These are phyloP conservation scores for Haematococcus lacustris DNA, from an alignment of 139 green algal species.

Conservation along the genomic window DNA sequence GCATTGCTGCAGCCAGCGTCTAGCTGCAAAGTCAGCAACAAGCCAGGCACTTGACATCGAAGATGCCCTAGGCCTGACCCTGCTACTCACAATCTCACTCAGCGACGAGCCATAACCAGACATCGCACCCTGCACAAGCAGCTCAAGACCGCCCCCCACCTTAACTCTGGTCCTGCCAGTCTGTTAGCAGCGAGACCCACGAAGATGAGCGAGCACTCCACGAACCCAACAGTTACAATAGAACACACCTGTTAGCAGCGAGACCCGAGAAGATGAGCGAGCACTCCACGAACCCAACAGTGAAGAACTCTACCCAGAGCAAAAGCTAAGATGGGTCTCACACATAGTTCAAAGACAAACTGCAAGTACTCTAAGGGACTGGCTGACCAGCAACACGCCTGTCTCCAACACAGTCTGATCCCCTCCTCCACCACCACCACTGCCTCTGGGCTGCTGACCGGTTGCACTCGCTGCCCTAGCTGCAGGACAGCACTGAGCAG, in stretches of 20 bases:
- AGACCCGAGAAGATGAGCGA: too few relatives aligned
- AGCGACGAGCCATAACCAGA: not conserved
- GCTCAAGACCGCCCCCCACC: not conserved
- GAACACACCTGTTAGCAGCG: too few relatives aligned
- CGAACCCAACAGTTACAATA: too few relatives aligned
- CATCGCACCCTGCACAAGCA: not conserved
- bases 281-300: too few relatives aligned
- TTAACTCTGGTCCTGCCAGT: not conserved
- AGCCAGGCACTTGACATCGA: too few relatives aligned
- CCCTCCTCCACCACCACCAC: slow-evolving; percentile 4
- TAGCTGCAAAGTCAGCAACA: too few relatives aligned
- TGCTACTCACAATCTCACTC: not conserved
- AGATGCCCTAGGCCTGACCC: too few relatives aligned
- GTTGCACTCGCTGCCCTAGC: too few relatives aligned
- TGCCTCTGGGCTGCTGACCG: not conserved
- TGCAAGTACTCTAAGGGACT: not conserved
- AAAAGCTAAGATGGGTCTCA: not conserved
- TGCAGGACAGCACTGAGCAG: slow-evolving; percentile 14
- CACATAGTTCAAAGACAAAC: not conserved
- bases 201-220: too few relatives aligned
- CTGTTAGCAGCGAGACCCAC: too few relatives aligned
- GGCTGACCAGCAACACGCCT: not conserved
- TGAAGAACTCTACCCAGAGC: not conserved
- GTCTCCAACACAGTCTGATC: too few relatives aligned
- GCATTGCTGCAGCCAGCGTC: too few relatives aligned